These are phyloP conservation scores for Calonectria fujianensis DNA, from an alignment of 2,329 filamentous ascomycete genomes.

Conservation along the genomic window DNA sequence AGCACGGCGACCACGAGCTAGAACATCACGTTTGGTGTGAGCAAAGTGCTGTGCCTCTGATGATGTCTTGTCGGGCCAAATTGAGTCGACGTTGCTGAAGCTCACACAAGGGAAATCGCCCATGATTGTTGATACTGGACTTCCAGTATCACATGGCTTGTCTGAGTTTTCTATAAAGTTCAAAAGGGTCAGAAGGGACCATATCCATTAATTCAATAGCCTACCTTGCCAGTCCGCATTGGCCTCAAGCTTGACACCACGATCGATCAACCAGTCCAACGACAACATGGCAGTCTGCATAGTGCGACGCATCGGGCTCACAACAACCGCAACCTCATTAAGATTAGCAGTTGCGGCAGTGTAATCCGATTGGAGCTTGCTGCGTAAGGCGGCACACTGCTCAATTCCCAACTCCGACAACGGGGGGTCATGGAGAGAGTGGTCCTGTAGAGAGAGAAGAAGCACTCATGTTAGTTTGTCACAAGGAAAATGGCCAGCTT, in stretches of 20 bases:
- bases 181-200: not conserved
- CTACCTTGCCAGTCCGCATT: slow-evolving; percentile 80
- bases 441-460: slow-evolving; percentile 63
- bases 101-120: slow-evolving; percentile 74
- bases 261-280: slow-evolving; percentile 75
- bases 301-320: slow-evolving; percentile 79
- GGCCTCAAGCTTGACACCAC: slow-evolving; percentile 72
- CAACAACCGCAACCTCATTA: slow-evolving; percentile 71
- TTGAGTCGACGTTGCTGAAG: slow-evolving; percentile 73
- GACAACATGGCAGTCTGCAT: slow-evolving; percentile 77
- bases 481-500: not conserved
- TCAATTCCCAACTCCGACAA: slow-evolving; percentile 69
- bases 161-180: slow-evolving; percentile 69
- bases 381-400: slow-evolving; percentile 68
- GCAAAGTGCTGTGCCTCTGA: slow-evolving; percentile 68
- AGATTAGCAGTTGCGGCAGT: slow-evolving; percentile 58
- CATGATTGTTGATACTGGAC: slow-evolving; percentile 64
- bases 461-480: slow-evolving; percentile 30
- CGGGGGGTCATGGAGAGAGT: slow-evolving; percentile 69
- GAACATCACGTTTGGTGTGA: slow-evolving; percentile 71
- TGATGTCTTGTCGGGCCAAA: slow-evolving; percentile 78
- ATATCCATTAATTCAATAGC: slow-evolving; percentile 25
- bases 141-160: slow-evolving; percentile 78
- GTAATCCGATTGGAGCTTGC: slow-evolving; percentile 63
- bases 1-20: slow-evolving; percentile 72